Evolutionary conservation across 768 basidiomycete species (phyloP).

Genomic region (Rhizopogon salebrosus): DNA sequence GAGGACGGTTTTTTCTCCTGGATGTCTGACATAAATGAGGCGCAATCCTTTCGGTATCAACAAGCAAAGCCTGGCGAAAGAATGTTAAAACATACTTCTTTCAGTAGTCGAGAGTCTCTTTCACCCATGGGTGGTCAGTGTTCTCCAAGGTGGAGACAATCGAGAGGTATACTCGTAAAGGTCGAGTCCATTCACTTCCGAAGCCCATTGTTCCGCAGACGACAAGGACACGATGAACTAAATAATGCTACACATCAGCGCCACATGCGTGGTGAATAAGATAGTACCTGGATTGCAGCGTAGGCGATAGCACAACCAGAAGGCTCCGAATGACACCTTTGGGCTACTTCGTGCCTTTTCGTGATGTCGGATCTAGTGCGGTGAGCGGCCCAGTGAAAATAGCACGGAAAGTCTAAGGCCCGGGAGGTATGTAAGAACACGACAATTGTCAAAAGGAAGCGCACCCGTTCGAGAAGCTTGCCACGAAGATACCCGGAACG

Average conservation of each 20-base stretch:
- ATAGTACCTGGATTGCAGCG: neutral
- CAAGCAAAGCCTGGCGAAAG: neutral
- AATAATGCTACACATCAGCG: neutral
- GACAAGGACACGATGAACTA: neutral
- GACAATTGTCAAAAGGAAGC: neutral
- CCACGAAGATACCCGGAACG: neutral
- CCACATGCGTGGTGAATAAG: neutral
- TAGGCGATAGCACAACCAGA: neutral
- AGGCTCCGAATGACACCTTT: neutral
- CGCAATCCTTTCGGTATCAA: neutral
- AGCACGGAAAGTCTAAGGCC: too few species aligned
- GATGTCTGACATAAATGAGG: neutral
- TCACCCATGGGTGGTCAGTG: neutral
- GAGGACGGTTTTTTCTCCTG: neutral
- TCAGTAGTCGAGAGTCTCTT: neutral
- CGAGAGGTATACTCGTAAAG: neutral
- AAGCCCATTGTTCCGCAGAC: neutral
- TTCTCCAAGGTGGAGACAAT: neutral
- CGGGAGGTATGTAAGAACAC: neutral
- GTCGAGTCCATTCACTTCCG: neutral
- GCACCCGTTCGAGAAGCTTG: neutral
- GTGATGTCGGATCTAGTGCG: too few species aligned
- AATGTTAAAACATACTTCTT: neutral
- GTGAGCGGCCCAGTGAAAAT: too few species aligned
- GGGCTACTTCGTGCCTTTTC: too few species aligned